Base-by-base conservation (phyloP, 1,284 basidiomycete species). In the Earliella scabrosa region DNA sequence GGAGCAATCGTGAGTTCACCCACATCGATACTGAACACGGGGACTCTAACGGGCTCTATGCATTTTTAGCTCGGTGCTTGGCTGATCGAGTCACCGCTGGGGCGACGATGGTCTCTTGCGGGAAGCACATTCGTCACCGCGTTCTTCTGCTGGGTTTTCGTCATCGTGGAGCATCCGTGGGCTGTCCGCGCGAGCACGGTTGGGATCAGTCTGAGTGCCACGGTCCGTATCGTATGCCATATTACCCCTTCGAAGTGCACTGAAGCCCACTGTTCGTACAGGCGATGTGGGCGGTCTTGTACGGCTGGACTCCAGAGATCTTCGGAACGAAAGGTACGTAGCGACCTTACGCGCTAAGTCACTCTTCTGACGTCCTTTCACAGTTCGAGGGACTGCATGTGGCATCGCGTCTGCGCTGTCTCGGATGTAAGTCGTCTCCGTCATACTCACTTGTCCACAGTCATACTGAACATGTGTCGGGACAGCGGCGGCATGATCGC, bases 241-340 rank as follows among this genome's bases (percentile, higher is more conserved):
- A 4, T 10, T 18, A 3, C 18, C 21, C 24, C 14, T 23, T 14
- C 1, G 11, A 1, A 1, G 16, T 47, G 18, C 21, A 24, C 41
- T 4, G 29, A 53, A 16, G 39, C 29, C 18, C 20, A 21, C 11
- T 3, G 13, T 0, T 16, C 3, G 18, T 51, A 35, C 61, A 89
- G 87, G 79, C 92, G 1, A 97, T 96, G 93, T 97, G 93, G 83
- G 90, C 93, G 10, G 89, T 96, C 8, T 68, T 96, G 50, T 96
- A 95, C 72, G 87, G 90, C 5, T 95, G 93, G 92, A 95, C 93
- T 0, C 93, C 93, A 1, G 92, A 95, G 72, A 93, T 95, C 13
- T 96, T 95, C 68, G 86, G 82, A 2, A 95, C 93, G 2, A 85
- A 86, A 74, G 82, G 87, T 86, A 61, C 45, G 75, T 65, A 41